phyloP scores from a whole-genome alignment of 228 moss, liverwort and hornwort genomes.

The Sphagnum magellanicum region DNA sequence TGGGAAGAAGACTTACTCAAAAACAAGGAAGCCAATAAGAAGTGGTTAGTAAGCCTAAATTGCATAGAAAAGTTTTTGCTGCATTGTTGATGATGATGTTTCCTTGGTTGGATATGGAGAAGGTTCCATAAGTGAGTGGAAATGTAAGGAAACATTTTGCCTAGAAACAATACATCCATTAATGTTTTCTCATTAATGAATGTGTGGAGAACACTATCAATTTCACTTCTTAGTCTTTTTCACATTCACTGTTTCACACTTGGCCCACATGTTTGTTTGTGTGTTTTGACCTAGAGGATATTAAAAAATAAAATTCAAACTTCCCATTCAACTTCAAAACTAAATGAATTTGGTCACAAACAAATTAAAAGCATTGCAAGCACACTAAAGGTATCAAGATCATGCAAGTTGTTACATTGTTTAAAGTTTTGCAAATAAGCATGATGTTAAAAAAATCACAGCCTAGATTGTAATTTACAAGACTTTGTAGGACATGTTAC shows the following conservation, averaged over 20 bases:
- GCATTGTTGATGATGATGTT: not conserved
- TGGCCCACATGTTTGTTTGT: slow-evolving; percentile 37
- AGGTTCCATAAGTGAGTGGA: slow-evolving; percentile 46
- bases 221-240: slow-evolving; percentile 53
- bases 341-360: too few relatives aligned
- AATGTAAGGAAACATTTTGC: slow-evolving; percentile 40
- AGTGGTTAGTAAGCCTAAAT: slow-evolving; percentile 17
- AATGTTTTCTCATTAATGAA: slow-evolving; percentile 22
- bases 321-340: too few relatives aligned
- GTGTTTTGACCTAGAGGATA: slow-evolving; percentile 21
- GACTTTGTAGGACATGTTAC: not conserved
- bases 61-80: slow-evolving; percentile 13
- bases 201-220: slow-evolving; percentile 47
- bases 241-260: slow-evolving; percentile 38
- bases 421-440: too few relatives aligned
- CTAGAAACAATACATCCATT: slow-evolving; percentile 43
- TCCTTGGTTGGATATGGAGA: slow-evolving; percentile 20
- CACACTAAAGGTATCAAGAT: too few relatives aligned
- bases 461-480: too few relatives aligned
- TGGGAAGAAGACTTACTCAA: slow-evolving; percentile 15
- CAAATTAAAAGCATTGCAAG: too few relatives aligned
- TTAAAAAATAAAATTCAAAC: too few relatives aligned
- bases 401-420: too few relatives aligned
- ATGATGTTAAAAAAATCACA: too few relatives aligned
- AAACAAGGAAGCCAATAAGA: slow-evolving; percentile 26